Evolutionary conservation across 148 eudicot species (phyloP).

Genomic region (Cornus florida): DNA sequence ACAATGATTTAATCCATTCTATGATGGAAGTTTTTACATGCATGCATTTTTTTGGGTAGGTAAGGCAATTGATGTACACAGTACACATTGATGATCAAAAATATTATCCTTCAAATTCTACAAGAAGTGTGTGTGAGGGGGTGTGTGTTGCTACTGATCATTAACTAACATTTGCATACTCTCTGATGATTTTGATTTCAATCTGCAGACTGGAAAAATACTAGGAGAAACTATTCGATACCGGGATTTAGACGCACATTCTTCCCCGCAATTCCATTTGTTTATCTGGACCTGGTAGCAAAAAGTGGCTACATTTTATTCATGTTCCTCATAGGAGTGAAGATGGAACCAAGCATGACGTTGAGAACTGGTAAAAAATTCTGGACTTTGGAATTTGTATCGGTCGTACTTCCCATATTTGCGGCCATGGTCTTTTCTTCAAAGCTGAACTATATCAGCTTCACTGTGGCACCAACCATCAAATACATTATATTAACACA

Average conservation of each 20-base stretch:
- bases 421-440: neutral
- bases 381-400: slow-evolving; percentile 29
- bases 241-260: neutral
- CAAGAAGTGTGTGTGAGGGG: neutral
- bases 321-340: slow-evolving; percentile 38
- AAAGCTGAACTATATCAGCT: too few relatives aligned
- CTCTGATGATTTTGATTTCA: neutral
- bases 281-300: slow-evolving; percentile 17
- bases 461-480: too few relatives aligned
- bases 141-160: too few relatives aligned
- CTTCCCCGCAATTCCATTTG: too few relatives aligned
- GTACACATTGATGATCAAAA: neutral
- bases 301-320: slow-evolving; percentile 36
- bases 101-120: too few relatives aligned
- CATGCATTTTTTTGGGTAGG: too few relatives aligned
- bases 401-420: slow-evolving; percentile 10
- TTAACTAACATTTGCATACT: neutral
- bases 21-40: too few relatives aligned
- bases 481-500: neutral
- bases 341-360: slow-evolving; percentile 30
- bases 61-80: too few relatives aligned
- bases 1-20: too few relatives aligned
- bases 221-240: slow-evolving; percentile 25
- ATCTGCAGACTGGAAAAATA: slow-evolving; percentile 29
- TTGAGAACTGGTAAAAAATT: slow-evolving; percentile 20